Evolutionary conservation across 2,329 filamentous ascomycete genomes (phyloP).

Genomic region (Colletotrichum lini): DNA sequence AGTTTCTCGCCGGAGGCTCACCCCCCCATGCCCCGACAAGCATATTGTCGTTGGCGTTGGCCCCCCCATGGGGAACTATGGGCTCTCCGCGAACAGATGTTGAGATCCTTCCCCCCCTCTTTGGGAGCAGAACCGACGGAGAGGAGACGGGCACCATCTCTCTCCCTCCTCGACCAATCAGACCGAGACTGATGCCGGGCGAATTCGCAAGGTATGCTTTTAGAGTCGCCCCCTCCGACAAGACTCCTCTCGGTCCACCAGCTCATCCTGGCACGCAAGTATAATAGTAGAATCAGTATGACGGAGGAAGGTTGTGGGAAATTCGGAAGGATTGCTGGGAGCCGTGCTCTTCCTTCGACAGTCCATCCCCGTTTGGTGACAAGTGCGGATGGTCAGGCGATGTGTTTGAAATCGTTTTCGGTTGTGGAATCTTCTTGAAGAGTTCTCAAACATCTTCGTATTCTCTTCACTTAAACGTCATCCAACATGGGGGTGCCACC

Average conservation of each 20-base stretch:
- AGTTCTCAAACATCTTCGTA: not conserved
- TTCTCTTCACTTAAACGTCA: constrained; percentile 5
- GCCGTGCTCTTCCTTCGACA: not conserved
- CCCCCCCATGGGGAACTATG: constrained; percentile 28
- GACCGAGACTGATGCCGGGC: not conserved
- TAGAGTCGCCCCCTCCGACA: constrained; percentile 17
- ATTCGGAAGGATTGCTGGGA: not conserved
- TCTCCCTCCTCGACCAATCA: not conserved
- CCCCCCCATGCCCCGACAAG: constrained; percentile 31
- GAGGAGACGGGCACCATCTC: not conserved
- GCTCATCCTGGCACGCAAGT: not conserved
- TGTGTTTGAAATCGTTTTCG: constrained; percentile 14
- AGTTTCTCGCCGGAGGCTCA: constrained; percentile 16
- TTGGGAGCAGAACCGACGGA: constrained; percentile 1
- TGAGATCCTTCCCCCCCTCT: constrained; percentile 5
- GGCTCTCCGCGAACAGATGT: constrained; percentile 23
- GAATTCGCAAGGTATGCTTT: constrained; percentile 24
- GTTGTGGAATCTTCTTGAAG: constrained; percentile 20
- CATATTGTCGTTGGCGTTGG: no score
- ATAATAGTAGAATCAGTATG: not conserved
- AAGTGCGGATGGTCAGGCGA: no score
- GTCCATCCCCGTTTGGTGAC: no score
- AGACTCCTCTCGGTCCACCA: constrained; percentile 1
- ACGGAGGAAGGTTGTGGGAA: not conserved
- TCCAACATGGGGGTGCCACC: not conserved